Evolutionary conservation across 176 grass and related monocot species (phyloP).

Genomic region (Thalia dealbata): DNA sequence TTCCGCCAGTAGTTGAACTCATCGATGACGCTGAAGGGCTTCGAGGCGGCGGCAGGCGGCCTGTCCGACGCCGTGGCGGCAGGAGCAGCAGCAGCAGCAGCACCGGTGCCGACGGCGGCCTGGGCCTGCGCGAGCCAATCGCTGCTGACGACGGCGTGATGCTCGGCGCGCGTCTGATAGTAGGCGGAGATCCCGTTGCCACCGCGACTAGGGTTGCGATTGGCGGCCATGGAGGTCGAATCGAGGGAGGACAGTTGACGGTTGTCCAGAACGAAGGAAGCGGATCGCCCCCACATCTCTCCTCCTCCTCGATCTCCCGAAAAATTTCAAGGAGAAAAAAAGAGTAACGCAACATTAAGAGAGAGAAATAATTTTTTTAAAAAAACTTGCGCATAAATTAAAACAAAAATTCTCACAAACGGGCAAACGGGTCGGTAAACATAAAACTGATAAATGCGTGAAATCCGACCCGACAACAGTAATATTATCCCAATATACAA

Average conservation of each 20-base stretch:
- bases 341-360: no score
- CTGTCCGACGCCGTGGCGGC: not conserved
- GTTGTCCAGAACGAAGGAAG: conserved; percentile 37
- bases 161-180: conserved; percentile 87
- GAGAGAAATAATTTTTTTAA: no score
- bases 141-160: conserved; percentile 69
- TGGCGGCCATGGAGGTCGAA: not conserved
- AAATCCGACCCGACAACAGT: no score
- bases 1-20: conserved; percentile 95
- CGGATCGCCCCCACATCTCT: conserved; percentile 37
- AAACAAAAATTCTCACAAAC: no score
- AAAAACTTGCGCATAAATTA: no score
- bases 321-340: no score
- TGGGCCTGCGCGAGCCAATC: conserved; percentile 85
- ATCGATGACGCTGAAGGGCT: conserved; percentile 58
- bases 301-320: not conserved
- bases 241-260: conserved; percentile 6
- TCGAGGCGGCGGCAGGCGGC: not conserved
- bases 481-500: no score
- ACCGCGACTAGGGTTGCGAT: no score
- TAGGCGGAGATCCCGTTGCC: conserved; percentile 59
- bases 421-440: no score
- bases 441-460: no score
- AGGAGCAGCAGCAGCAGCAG: no score
- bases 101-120: conserved; percentile 21